Base-by-base conservation (phyloP, 805 yeast species). In the Clavispora santaluciae region DNA sequence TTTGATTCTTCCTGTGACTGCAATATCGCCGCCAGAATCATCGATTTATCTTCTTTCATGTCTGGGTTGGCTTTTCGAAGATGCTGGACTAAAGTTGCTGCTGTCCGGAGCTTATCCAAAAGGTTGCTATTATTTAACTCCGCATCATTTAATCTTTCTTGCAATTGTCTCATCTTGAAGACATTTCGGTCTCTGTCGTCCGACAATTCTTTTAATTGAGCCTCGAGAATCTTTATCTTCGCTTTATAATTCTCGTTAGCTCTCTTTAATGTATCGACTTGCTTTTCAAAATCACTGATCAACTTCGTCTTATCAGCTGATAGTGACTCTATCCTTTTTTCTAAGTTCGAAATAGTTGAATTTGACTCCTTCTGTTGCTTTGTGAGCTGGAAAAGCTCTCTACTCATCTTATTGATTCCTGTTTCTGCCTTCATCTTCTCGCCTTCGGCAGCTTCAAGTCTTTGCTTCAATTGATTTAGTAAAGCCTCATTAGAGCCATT, bases 371-470 rank as follows among this genome's bases (percentile, higher is more conserved):
- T 78, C 43, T 81, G 81, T 24, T 78, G 79, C 41, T 76, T 78
- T 0, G 79, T 73, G 33, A 88, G 65, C 36, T 75, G 75, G 59
- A 87, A 76, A 22, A 90, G 65, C 48, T 90, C 98, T 29, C 91
- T 69, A 40, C 83, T 84, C 95, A 90, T 86, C 51, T 88, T 89
- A 56, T 89, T 89, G 38, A 90, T 82, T 4, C 95, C 97, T 44
- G 79, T 82, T 53, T 90, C 96, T 1, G 91, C 85, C 48, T 76
- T 81, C 20, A 70, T 70, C 50, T 79, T 83, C 10, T 72, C 75
- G 7, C 57, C 59, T 33, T 64, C 70, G 6, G 64, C 41, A 2
- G 55, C 44, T 4, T 55, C 55, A 12, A 72, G 50, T 43, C 68
- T 68, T 3, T 44, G 43, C 30, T 60, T 59, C 13, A 73, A 48